These are phyloP conservation scores for Penicillium sp. DNA, from an alignment of 2,329 filamentous ascomycete species.

Conservation along the genomic window DNA sequence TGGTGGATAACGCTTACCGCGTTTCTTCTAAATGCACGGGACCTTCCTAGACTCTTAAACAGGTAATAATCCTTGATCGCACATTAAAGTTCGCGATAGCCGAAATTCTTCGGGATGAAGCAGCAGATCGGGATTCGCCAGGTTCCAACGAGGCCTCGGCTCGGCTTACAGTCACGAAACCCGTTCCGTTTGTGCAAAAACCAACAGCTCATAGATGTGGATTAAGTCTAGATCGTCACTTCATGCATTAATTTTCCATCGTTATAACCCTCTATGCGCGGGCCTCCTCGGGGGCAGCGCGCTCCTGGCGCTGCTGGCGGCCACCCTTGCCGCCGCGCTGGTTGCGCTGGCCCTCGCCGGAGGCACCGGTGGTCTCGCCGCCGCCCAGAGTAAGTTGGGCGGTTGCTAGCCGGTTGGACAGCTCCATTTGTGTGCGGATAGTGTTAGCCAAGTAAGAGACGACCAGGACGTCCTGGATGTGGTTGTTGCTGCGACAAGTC, in stretches of 20 bases:
- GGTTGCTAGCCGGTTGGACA: slow-evolving; percentile 92
- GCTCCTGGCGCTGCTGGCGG: slow-evolving; percentile 44
- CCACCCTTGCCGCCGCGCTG: slow-evolving; percentile 46
- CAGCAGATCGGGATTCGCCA: too few species aligned
- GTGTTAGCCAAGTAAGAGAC: slow-evolving; percentile 98
- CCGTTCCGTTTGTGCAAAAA: too few species aligned
- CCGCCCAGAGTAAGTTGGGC: slow-evolving; percentile 63
- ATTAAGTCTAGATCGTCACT: slow-evolving; percentile 8
- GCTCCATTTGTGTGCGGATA: slow-evolving; percentile 97
- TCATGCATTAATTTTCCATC: slow-evolving; percentile 27
- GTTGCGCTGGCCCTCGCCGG: slow-evolving; percentile 35
- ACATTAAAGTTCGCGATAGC: too few species aligned
- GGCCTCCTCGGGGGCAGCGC: slow-evolving; percentile 36
- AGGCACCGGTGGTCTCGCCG: slow-evolving; percentile 43
- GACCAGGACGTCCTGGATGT: slow-evolving; percentile 98
- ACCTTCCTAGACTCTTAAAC: too few species aligned
- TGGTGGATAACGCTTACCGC: too few species aligned
- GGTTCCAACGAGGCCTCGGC: too few species aligned
- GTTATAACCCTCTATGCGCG: slow-evolving; percentile 34
- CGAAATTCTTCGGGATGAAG: too few species aligned
- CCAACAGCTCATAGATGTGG: too few species aligned
- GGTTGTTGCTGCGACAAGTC: slow-evolving; percentile 73
- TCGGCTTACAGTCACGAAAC: too few species aligned
- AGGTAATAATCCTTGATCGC: too few species aligned
- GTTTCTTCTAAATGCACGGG: too few species aligned